A percentile compares a stretch with the other conserved stretches of the same genome.
Evolutionary conservation across 108 stramenopile genomes (phyloP).

Genomic region (Pseudonitzschia delicatissima): DNA sequence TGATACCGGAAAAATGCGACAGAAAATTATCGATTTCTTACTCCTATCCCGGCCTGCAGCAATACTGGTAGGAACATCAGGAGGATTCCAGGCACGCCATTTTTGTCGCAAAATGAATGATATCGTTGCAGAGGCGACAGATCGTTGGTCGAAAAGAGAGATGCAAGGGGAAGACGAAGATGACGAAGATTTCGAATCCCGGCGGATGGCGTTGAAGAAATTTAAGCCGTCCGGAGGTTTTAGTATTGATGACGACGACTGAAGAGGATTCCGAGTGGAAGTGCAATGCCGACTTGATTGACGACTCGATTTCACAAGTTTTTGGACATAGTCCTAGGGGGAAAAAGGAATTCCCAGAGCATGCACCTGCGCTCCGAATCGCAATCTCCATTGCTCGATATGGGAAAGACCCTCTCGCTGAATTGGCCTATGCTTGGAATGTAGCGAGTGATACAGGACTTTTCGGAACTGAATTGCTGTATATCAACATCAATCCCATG

Average conservation of each 20-base stretch:
- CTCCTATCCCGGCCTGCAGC: conserved; percentile 74
- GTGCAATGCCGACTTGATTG: conserved; percentile 80
- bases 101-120: conserved; percentile 62
- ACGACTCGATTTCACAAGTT: conserved; percentile 81
- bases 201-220: conserved; percentile 50
- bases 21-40: conserved; percentile 79
- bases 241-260: conserved; percentile 55
- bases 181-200: conserved; percentile 77
- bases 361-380: conserved; percentile 63
- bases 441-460: conserved; percentile 81
- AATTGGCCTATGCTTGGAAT: conserved; percentile 88
- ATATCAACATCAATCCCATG: conserved; percentile 86
- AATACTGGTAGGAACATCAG: conserved; percentile 79
- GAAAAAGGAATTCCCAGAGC: conserved; percentile 91
- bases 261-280: conserved; percentile 75
- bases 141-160: conserved; percentile 73
- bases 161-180: conserved; percentile 88
- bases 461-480: conserved; percentile 89
- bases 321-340: conserved; percentile 83
- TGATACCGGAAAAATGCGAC: conserved; percentile 66
- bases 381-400: conserved; percentile 86
- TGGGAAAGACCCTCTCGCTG: conserved; percentile 83
- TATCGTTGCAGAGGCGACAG: conserved; percentile 61
- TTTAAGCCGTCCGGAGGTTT: conserved; percentile 34
- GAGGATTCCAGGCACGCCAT: conserved; percentile 64